Percentiles rank a stretch among this genome's conserved stretches.
Conservation (phyloP, 2,329 filamentous ascomycete species). For the Drechslerella dactyloides region DNA sequence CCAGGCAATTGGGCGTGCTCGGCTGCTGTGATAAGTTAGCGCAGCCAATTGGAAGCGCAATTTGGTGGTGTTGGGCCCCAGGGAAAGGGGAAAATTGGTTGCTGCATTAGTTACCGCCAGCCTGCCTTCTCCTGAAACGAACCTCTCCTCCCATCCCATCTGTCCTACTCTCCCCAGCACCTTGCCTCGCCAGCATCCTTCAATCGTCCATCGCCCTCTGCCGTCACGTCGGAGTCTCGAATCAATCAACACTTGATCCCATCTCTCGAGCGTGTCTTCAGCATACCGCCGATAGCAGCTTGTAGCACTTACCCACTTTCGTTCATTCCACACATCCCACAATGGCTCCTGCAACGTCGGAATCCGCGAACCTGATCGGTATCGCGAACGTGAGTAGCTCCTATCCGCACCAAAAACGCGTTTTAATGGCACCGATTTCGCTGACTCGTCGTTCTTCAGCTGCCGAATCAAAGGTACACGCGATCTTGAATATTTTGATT, state of each 20-base stretch:
- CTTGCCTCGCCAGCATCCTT: slow-evolving; percentile 3
- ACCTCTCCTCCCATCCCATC: slow-evolving; percentile 45
- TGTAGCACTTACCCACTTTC: slow-evolving; percentile 22
- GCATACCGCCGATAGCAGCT: slow-evolving; percentile 15
- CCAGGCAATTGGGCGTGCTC: not conserved
- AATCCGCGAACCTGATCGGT: slow-evolving; percentile 72
- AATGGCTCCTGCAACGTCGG: slow-evolving; percentile 65
- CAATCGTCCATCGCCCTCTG: slow-evolving; percentile 49
- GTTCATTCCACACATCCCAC: slow-evolving; percentile 53
- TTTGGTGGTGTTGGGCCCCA: slow-evolving; percentile 5
- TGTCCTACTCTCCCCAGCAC: slow-evolving; percentile 28
- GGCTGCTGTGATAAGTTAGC: not conserved
- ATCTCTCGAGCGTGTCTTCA: slow-evolving; percentile 18
- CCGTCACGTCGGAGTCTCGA: slow-evolving; percentile 30
- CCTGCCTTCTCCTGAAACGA: slow-evolving; percentile 49
- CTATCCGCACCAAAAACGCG: slow-evolving; percentile 30
- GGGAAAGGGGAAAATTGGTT: slow-evolving; percentile 29
- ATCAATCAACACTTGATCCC: slow-evolving; percentile 10
- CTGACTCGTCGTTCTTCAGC: slow-evolving; percentile 63
- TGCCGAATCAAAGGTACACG: slow-evolving; percentile 71
- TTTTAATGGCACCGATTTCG: slow-evolving; percentile 69
- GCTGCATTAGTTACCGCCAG: slow-evolving; percentile 33
- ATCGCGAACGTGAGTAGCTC: slow-evolving; percentile 71
- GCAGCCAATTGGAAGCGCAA: not conserved
- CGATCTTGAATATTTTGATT: slow-evolving; percentile 2